Evolutionary conservation across 768 basidiomycete genomes (phyloP).

Genomic region (Leccinum fibrillosum): DNA sequence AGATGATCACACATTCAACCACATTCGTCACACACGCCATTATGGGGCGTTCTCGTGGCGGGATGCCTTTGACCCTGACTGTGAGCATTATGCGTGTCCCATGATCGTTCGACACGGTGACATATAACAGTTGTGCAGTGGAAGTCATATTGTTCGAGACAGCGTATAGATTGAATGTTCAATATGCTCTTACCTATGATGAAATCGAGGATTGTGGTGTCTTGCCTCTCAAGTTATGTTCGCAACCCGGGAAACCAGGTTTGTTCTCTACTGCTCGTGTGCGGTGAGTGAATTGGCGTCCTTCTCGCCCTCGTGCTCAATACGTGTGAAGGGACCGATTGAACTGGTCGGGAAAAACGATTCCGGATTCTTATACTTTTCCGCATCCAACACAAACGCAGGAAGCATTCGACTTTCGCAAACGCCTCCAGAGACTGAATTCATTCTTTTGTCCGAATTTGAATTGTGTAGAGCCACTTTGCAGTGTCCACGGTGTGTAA

Average conservation of each 20-base stretch:
- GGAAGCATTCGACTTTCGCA: conserved; percentile 17
- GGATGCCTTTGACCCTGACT: conserved; percentile 35
- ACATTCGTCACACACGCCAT: conserved; percentile 34
- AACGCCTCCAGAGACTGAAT: conserved; percentile 35
- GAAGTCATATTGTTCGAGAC: conserved; percentile 52
- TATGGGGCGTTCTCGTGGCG: conserved; percentile 55
- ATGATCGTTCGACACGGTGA: conserved; percentile 17
- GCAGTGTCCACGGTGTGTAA: conserved; percentile 45
- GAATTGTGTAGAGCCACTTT: conserved; percentile 50
- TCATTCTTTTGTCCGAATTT: conserved; percentile 50
- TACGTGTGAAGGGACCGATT: conserved; percentile 30
- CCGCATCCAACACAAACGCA: background rate
- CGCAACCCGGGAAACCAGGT: conserved; percentile 24
- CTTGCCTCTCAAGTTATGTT: conserved; percentile 39
- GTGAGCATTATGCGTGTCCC: conserved; percentile 28
- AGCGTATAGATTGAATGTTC: conserved; percentile 38
- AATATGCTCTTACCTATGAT: conserved; percentile 36
- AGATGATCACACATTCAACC: conserved; percentile 56
- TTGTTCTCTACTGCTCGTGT: conserved; percentile 23
- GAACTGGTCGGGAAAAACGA: conserved; percentile 24
- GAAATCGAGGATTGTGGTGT: conserved; percentile 48
- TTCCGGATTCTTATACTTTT: conserved; percentile 19
- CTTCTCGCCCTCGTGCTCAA: conserved; percentile 17
- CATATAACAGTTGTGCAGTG: conserved; percentile 30
- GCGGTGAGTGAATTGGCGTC: conserved; percentile 23